Evolutionary conservation across 2,329 filamentous ascomycete genomes (phyloP).

Genomic region (Claviceps fusiformis): DNA sequence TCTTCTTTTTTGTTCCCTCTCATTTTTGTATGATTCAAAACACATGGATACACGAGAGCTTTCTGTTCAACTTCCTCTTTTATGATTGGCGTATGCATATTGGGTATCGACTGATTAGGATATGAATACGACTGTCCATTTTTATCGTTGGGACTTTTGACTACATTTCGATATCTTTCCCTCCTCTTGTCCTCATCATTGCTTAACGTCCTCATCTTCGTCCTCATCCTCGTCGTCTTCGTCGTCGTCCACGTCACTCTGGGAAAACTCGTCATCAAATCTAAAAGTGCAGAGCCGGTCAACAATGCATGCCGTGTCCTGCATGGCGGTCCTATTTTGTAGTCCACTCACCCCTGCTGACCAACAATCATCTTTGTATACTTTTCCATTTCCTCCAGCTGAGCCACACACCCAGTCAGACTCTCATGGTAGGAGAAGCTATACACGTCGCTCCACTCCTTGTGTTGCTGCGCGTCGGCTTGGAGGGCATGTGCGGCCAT

Average conservation of each 20-base stretch:
- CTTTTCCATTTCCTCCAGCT: constrained; percentile 39
- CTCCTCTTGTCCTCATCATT: background rate
- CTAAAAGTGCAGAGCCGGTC: constrained; percentile 10
- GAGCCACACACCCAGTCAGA: constrained; percentile 38
- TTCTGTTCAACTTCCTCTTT: background rate
- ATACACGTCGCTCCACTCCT: constrained; percentile 44
- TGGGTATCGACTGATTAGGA: constrained; percentile 6
- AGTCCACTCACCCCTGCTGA: constrained; percentile 29
- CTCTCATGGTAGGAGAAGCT: constrained; percentile 40
- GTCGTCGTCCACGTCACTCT: constrained; percentile 12
- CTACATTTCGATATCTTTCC: background rate
- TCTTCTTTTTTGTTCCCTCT: background rate
- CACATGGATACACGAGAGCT: background rate
- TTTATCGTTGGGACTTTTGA: background rate
- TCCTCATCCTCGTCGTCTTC: constrained; percentile 3
- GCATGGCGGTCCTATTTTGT: constrained; percentile 5
- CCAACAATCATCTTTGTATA: constrained; percentile 46
- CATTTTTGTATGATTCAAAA: background rate
- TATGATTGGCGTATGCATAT: constrained; percentile 5
- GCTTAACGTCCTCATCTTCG: background rate
- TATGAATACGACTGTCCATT: background rate
- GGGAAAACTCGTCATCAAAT: constrained; percentile 20
- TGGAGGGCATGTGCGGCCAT: constrained; percentile 12
- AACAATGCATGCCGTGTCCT: background rate
- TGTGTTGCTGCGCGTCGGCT: constrained; percentile 18